Conservation (phyloP, 345 rosid species). For the Eucalyptus pauciflora region DNA sequence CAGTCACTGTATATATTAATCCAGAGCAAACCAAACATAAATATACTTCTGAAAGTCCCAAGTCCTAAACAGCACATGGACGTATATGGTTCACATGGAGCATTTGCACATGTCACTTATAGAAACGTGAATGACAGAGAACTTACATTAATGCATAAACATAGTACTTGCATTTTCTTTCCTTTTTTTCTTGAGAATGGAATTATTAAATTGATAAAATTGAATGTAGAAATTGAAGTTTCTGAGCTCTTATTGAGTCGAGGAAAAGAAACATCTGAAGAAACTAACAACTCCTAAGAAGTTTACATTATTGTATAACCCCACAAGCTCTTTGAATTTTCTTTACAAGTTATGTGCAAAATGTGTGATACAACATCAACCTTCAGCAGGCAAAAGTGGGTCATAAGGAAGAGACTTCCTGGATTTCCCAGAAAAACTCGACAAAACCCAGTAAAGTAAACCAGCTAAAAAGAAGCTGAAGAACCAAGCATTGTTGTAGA, state of each 20-base stretch:
- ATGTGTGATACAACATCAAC: not conserved
- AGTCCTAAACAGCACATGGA: not conserved
- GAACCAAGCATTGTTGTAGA: conserved; percentile 90
- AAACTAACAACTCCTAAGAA: not conserved
- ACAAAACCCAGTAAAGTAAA: conserved; percentile 43
- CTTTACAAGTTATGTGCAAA: not conserved
- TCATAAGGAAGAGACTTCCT: conserved; percentile 5
- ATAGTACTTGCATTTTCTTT: not conserved
- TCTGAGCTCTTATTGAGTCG: not conserved
- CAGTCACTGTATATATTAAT: not conserved
- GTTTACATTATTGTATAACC: not conserved
- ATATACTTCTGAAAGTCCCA: not conserved
- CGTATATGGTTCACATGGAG: not conserved
- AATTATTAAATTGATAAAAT: not conserved
- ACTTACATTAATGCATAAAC: not conserved
- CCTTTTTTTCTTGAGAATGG: not conserved
- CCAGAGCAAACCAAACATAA: not conserved
- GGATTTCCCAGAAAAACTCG: conserved; percentile 18
- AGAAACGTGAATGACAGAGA: not conserved
- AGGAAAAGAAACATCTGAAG: not conserved
- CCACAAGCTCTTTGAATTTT: not conserved
- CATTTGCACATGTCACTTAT: not conserved
- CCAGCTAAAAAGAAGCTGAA: conserved; percentile 68
- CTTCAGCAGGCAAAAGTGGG: not conserved
- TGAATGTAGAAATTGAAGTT: not conserved